Evolutionary conservation across 164 flowering plant species (phyloP).

Genomic region (Houttuynia cordata): DNA sequence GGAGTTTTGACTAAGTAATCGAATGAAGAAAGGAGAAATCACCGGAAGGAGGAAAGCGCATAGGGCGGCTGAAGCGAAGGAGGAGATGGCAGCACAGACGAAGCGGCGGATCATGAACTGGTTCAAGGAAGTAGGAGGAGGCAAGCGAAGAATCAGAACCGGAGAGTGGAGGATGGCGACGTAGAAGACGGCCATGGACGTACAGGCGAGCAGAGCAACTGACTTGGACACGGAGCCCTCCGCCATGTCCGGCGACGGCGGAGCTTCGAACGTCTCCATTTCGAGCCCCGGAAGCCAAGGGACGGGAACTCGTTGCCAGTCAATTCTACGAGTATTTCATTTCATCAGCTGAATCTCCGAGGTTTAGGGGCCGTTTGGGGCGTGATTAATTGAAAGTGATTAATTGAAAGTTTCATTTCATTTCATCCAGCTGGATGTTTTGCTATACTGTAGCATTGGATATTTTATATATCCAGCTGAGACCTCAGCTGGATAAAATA

Average conservation of each 20-base stretch:
- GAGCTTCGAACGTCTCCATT: not conserved
- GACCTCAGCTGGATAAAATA: too few species aligned
- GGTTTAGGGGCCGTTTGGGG: too few species aligned
- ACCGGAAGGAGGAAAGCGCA: slow-evolving; percentile 59
- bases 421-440: too few species aligned
- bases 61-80: slow-evolving; percentile 36
- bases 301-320: too few species aligned
- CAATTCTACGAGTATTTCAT: too few species aligned
- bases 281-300: too few species aligned
- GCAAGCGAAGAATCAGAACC: slow-evolving; percentile 62
- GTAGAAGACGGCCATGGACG: slow-evolving; percentile 55
- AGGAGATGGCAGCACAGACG: slow-evolving; percentile 57
- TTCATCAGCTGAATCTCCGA: too few species aligned
- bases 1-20: not conserved
- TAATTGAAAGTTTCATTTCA: too few species aligned
- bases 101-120: slow-evolving; percentile 69
- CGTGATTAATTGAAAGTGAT: too few species aligned
- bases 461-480: too few species aligned
- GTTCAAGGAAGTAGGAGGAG: slow-evolving; percentile 48
- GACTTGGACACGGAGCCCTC: slow-evolving; percentile 25
- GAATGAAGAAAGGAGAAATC: slow-evolving; percentile 5
- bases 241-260: slow-evolving; percentile 6
- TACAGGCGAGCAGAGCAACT: slow-evolving; percentile 46
- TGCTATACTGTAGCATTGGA: too few species aligned
- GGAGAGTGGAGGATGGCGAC: slow-evolving; percentile 79